phyloP scores from a whole-genome alignment of 768 basidiomycete genomes.

The Lepiota venenata region DNA sequence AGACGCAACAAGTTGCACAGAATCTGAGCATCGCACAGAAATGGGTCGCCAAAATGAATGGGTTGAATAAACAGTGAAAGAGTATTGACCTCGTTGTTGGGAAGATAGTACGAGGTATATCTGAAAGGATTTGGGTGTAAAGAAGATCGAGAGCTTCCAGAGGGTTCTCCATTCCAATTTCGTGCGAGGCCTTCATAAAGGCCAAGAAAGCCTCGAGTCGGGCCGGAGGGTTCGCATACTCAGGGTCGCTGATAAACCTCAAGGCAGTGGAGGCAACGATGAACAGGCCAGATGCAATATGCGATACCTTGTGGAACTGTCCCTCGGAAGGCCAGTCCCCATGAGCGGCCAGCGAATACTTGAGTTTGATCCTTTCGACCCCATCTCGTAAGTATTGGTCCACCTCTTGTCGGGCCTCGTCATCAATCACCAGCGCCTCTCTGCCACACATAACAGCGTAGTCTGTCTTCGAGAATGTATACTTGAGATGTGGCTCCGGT shows the following conservation, averaged over 20 bases:
- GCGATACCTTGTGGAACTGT: too few relatives aligned
- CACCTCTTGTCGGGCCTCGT: not conserved
- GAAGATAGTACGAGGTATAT: not conserved
- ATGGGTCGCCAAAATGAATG: too few relatives aligned
- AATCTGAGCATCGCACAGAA: too few relatives aligned
- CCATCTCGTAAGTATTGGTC: not conserved
- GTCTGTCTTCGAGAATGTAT: not conserved
- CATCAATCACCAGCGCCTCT: not conserved
- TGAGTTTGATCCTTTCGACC: not conserved
- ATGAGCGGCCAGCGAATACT: not conserved
- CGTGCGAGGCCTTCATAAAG: not conserved
- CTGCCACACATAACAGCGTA: not conserved
- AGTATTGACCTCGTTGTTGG: not conserved
- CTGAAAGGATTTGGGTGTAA: too few relatives aligned
- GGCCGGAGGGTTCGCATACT: not conserved
- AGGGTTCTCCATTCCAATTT: too few relatives aligned
- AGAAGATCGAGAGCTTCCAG: too few relatives aligned
- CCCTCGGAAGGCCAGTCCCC: too few relatives aligned
- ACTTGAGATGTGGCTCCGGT: not conserved
- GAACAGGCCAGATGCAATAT: too few relatives aligned
- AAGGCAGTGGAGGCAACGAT: not conserved
- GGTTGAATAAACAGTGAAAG: not conserved
- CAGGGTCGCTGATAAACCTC: not conserved
- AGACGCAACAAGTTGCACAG: too few relatives aligned
- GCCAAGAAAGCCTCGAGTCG: not conserved